Evolutionary conservation across 2,329 filamentous ascomycete species (phyloP).

Genomic region (Xylaria sp.): DNA sequence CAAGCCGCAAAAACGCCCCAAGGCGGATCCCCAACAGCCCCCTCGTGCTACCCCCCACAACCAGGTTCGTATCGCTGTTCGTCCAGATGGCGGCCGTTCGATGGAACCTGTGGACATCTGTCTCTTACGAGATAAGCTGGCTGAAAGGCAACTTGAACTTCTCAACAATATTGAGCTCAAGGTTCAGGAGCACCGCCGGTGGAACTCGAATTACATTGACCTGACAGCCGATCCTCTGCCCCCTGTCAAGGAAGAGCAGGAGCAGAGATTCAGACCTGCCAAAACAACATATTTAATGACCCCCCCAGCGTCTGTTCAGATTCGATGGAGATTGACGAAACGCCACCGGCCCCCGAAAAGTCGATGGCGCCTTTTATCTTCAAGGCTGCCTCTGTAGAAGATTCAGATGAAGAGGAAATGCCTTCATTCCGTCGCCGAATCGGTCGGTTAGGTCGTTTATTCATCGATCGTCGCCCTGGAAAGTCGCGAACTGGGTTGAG

Average conservation of each 20-base stretch:
- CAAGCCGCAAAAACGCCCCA: conserved; percentile 73
- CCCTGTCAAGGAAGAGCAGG: conserved; percentile 71
- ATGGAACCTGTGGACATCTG: conserved; percentile 78
- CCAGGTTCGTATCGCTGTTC: conserved; percentile 72
- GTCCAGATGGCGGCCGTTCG: conserved; percentile 71
- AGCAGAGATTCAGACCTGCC: conserved; percentile 71
- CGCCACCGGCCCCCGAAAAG: conserved; percentile 42
- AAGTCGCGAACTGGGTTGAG: conserved; percentile 36
- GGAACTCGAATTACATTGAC: conserved; percentile 91
- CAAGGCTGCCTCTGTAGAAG: conserved; percentile 48
- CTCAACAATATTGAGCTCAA: conserved; percentile 84
- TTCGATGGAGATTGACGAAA: conserved; percentile 62
- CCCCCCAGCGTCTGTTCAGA: conserved; percentile 64
- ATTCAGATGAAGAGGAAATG: conserved; percentile 47
- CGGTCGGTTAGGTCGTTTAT: conserved; percentile 81
- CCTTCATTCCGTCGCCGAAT: conserved; percentile 83
- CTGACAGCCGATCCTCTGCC: conserved; percentile 85
- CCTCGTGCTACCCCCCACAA: conserved; percentile 63
- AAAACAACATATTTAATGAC: conserved; percentile 75
- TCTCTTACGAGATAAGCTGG: conserved; percentile 75
- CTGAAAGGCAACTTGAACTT: conserved; percentile 82
- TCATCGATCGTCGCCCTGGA: conserved; percentile 84
- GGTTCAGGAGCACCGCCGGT: conserved; percentile 84
- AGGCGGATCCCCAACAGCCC: conserved; percentile 66
- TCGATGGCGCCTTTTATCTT: conserved; percentile 49